Base-by-base conservation (phyloP, 2,329 filamentous ascomycete species). In the Colletotrichum zoysiae region DNA sequence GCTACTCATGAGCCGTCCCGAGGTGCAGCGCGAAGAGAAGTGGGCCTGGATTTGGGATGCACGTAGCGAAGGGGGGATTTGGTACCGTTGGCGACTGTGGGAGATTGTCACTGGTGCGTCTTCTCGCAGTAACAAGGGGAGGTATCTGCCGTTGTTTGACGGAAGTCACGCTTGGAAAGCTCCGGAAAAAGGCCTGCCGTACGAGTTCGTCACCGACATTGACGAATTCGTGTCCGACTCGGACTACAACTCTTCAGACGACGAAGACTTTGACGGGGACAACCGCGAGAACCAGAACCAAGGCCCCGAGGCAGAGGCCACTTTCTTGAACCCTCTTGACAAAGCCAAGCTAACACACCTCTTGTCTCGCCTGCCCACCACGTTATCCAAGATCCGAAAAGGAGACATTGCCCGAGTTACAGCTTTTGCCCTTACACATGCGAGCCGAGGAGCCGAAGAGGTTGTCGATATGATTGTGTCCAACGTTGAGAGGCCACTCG, bases 41-140 rank as follows among this genome's bases (percentile, higher is more conserved):
- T 98, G 95, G 91, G 93, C 95, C 0, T 99, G 95, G 93, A 86
- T 99, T 6, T 99, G 94, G 91, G 92, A 98, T 79, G 88, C 95
- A 26, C 88, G 91, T 75, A 95, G 91, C 77, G 86, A 87, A 74
- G 95, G 90, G 35, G 95, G 92, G 20, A 89, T 97, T 20, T 99
- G 95, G 88, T 98, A 98, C 81, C 91, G 96, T 55, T 98, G 94
- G 93, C 90, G 94, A 56, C 79, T 98, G 56, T 98, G 95, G 93
- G 91, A 96, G 76, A 87, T 95, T 11, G 85, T 95, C n/a, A 95
- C 93, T 1, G 91, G 91, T 5, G 86, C 86, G 1, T 84, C 86
- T 53, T 78, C 83, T 4, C 82, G 80, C 20, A 79, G 79, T 18
- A 82, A 83, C 4, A 84, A 86, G 75, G 84, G 83, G 56, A 89